Evolutionary conservation across 1,284 basidiomycete genomes (phyloP), one percentile per base, ranked within the genome.

Genomic region (Caloboletus inedulis): DNA sequence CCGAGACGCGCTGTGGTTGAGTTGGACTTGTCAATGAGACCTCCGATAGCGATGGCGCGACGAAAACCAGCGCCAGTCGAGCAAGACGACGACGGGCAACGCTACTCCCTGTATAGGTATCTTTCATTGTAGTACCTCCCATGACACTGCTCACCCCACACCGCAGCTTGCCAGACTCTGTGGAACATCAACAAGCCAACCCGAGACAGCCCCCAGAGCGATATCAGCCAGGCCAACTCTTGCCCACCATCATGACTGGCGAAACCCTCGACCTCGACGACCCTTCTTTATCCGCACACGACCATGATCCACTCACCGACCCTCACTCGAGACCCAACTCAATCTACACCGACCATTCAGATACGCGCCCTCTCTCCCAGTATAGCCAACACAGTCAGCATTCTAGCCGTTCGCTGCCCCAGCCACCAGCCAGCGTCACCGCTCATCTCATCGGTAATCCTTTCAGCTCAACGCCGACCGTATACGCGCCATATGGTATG

Each of bases 191-290:
- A 21, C 33, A 43, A 14, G 16, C 7, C 8, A 51, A 56, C 25
- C 30, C 45, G 21, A 62, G 62, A 43, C 55, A 48, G 3, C 51
- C 59, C 27, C 61, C 59, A 21, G 69, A 68, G 14, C 62, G 66
- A 41, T 72, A 69, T 48, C 70, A 70, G 34, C 68, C 70, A 9
- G 67, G 67, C 10, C 70, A 69, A 43, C 56, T 68, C n/a, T 56
- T 69, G 30, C 64, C 69, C 29, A 69, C 68, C 3, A 69, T 69
- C 47, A 57, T 69, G 58, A 72, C 70, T 7, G 68, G 68, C n/a
- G 68, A 69, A 52, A 72, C 68, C 7, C 66, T 69, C 35, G 63
- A 71, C 36, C 49, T 72, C 21, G 69, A 71, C 4, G 62, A 67
- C n/a, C 33, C 53, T 4, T 55, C 65, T 19, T 54, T 47, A 7